phyloP scores from a whole-genome alignment of 768 basidiomycete species.

The Serendipita sp. region DNA sequence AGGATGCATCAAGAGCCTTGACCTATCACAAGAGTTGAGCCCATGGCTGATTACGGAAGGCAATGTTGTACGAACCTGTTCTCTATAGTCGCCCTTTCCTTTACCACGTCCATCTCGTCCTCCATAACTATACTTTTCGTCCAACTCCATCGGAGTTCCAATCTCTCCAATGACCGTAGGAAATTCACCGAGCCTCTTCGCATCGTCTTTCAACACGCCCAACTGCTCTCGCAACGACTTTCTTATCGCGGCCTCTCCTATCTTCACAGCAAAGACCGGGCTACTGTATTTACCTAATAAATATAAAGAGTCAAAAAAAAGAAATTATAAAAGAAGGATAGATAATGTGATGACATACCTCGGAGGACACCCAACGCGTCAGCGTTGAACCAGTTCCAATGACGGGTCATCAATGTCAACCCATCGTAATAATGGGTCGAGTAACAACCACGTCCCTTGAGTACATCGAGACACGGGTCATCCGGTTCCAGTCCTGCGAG shows the following conservation, averaged over 20 bases:
- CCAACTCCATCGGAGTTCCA: conserved; percentile 90
- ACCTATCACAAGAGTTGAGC: conserved; percentile 68
- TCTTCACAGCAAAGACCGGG: conserved; percentile 50
- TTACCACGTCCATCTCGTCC: conserved; percentile 36
- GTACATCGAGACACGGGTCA: conserved; percentile 6
- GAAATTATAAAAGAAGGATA: no score
- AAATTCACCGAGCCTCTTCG: conserved; percentile 45
- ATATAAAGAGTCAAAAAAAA: background rate
- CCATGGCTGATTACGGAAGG: background rate
- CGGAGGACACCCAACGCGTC: conserved; percentile 86
- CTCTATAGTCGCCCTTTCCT: conserved; percentile 17
- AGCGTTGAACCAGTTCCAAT: conserved; percentile 92
- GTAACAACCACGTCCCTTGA: conserved; percentile 52
- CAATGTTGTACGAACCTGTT: background rate
- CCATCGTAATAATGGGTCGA: conserved; percentile 91
- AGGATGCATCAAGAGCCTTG: conserved; percentile 71
- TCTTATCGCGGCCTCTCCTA: conserved; percentile 75
- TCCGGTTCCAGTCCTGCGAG: conserved; percentile 29
- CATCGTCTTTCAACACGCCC: conserved; percentile 58
- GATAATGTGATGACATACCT: background rate
- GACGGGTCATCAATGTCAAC: conserved; percentile 76
- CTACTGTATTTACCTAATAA: conserved; percentile 48
- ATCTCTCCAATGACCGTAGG: conserved; percentile 94
- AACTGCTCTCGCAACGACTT: conserved; percentile 70
- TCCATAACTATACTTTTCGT: conserved; percentile 69